Percentiles rank a stretch among this genome's conserved stretches.
Evolutionary conservation across 2,329 filamentous ascomycete genomes (phyloP).

Genomic region (Cladophialophora chaetospira): DNA sequence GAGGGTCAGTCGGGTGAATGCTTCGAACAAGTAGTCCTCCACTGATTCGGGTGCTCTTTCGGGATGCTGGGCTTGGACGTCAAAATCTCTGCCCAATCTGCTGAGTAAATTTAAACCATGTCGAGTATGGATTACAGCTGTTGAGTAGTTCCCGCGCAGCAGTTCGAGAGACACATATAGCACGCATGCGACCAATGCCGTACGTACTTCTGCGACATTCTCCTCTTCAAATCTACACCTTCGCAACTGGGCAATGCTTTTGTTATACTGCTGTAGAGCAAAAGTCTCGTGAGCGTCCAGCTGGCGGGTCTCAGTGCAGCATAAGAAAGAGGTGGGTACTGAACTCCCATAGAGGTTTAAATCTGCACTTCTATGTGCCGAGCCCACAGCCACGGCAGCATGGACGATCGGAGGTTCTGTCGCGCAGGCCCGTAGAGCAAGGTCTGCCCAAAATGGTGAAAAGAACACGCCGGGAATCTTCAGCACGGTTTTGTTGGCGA

Average conservation of each 20-base stretch:
- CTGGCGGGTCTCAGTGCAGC: not conserved
- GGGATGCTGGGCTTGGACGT: not conserved
- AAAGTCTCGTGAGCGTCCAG: slow-evolving; percentile 1
- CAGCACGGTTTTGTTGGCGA: not conserved
- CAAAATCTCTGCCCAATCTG: not conserved
- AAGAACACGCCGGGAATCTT: slow-evolving; percentile 4
- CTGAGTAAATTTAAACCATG: not conserved
- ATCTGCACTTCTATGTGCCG: not conserved
- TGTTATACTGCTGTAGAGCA: slow-evolving; percentile 8
- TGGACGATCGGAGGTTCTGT: slow-evolving; percentile 3
- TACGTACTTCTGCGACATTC: not conserved
- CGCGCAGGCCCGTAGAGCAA: not conserved
- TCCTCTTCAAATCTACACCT: not conserved
- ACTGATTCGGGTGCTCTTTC: not conserved
- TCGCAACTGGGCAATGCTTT: not conserved
- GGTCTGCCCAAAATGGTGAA: not conserved
- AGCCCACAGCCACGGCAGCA: slow-evolving; percentile 1
- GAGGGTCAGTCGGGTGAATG: slow-evolving; percentile 1
- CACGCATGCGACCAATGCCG: not conserved
- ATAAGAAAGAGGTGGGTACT: not conserved
- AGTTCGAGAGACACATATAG: slow-evolving; percentile 2
- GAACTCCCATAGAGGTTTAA: slow-evolving; percentile 2
- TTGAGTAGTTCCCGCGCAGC: slow-evolving; percentile 4
- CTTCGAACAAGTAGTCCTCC: slow-evolving; percentile 1
- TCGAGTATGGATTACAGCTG: not conserved